Evolutionary conservation across 1,284 basidiomycete species (phyloP).

Genomic region (Ceratobasidium sp.): DNA sequence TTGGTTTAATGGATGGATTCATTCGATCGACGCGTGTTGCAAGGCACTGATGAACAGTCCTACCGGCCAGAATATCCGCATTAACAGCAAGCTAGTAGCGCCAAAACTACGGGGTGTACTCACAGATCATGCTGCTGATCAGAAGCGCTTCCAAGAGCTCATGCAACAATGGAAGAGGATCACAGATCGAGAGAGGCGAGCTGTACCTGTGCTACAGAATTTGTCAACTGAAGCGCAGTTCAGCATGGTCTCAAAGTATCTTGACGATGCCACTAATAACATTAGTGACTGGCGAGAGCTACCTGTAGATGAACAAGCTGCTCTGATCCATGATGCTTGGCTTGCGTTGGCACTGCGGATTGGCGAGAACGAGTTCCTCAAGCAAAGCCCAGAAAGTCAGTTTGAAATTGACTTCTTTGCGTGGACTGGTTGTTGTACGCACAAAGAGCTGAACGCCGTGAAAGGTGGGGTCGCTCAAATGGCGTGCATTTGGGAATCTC

Average conservation of each 20-base stretch:
- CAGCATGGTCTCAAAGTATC: neutral
- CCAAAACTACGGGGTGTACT: neutral
- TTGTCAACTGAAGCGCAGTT: neutral
- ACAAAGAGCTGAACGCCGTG: slow-evolving; percentile 61
- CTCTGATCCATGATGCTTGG: slow-evolving; percentile 5
- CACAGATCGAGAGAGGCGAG: slow-evolving; percentile 10
- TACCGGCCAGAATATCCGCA: neutral
- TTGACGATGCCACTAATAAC: neutral
- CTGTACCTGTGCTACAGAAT: neutral
- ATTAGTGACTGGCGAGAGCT: slow-evolving; percentile 4
- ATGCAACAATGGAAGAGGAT: neutral
- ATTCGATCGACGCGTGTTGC: neutral
- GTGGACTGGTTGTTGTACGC: slow-evolving; percentile 60
- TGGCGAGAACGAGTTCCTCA: neutral
- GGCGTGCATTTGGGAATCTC: slow-evolving; percentile 51
- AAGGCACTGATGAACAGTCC: neutral
- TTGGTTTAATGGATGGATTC: slow-evolving; percentile 14
- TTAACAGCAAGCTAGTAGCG: neutral
- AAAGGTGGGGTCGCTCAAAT: slow-evolving; percentile 56
- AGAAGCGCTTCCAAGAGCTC: neutral
- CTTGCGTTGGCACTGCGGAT: neutral
- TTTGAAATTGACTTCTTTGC: slow-evolving; percentile 46
- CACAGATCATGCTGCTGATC: slow-evolving; percentile 40
- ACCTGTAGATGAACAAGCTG: neutral
- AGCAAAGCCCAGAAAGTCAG: neutral